phyloP scores from a whole-genome alignment of 768 basidiomycete genomes.

The Xerocomus spinulosus region DNA sequence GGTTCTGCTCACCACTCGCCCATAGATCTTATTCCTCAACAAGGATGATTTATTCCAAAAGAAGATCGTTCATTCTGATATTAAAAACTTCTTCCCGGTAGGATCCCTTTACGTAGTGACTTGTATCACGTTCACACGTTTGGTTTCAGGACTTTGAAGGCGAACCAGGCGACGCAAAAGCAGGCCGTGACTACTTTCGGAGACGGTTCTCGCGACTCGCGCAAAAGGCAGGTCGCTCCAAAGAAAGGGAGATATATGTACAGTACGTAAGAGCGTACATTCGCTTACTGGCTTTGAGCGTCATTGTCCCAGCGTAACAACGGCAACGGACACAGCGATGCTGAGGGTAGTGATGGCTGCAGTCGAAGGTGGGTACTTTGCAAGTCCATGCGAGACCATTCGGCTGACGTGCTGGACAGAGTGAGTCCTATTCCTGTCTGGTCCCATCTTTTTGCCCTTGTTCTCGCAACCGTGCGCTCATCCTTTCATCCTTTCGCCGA shows the following conservation, averaged over 20 bases:
- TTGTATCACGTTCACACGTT: background rate
- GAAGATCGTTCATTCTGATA: constrained; percentile 78
- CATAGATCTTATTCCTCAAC: constrained; percentile 88
- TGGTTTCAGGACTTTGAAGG: constrained; percentile 77
- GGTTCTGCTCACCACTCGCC: constrained; percentile 1
- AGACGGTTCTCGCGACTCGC: constrained; percentile 76
- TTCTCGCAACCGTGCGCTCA: constrained; percentile 25
- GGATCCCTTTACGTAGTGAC: constrained; percentile 14
- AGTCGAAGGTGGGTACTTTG: constrained; percentile 70
- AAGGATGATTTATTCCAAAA: constrained; percentile 91
- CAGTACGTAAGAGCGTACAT: constrained; percentile 56
- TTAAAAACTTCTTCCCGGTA: constrained; percentile 87
- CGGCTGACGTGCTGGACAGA: constrained; percentile 40
- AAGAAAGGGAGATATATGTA: constrained; percentile 88
- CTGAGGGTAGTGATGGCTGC: constrained; percentile 92
- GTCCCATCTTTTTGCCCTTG: constrained; percentile 19
- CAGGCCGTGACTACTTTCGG: constrained; percentile 89
- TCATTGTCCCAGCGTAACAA: constrained; percentile 60
- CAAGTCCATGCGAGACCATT: background rate
- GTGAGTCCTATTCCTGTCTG: constrained; percentile 49
- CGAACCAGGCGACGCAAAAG: constrained; percentile 61
- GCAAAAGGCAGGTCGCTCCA: constrained; percentile 78
- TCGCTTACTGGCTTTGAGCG: constrained; percentile 7
- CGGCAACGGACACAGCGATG: constrained; percentile 85
- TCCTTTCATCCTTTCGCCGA: constrained; percentile 14